A percentile compares a stretch with the other conserved stretches of the same genome.
These are phyloP conservation scores for Entomortierella parvispora DNA, from an alignment of 192 early-diverging fungal species.

Conservation along the genomic window DNA sequence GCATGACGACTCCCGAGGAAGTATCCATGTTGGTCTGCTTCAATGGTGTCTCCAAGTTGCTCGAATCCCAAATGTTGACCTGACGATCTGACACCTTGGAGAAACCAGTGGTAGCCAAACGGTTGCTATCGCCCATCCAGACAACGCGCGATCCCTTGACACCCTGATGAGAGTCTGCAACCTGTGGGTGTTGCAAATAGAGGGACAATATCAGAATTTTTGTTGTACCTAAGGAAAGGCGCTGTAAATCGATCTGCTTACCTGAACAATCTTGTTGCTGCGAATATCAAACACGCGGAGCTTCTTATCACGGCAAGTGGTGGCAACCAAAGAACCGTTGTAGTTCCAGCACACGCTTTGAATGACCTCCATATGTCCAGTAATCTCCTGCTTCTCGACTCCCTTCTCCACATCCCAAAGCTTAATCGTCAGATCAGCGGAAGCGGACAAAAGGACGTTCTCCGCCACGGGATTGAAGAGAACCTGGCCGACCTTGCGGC, in stretches of 20 bases:
- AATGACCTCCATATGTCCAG: slow-evolving; percentile 90
- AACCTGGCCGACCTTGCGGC: slow-evolving; percentile 97
- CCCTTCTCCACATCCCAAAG: slow-evolving; percentile 96
- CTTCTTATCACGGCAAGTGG: slow-evolving; percentile 97
- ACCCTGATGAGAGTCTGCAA: slow-evolving; percentile 89
- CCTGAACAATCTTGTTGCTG: slow-evolving; percentile 79
- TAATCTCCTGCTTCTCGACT: slow-evolving; percentile 76
- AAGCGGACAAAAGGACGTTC: slow-evolving; percentile 90
- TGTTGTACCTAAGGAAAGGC: background rate
- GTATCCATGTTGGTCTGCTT: slow-evolving; percentile 86
- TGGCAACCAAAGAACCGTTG: slow-evolving; percentile 85
- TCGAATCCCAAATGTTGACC: slow-evolving; percentile 88
- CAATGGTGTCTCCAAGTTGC: slow-evolving; percentile 75
- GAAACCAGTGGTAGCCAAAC: slow-evolving; percentile 94
- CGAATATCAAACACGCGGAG: slow-evolving; percentile 95
- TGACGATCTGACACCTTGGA: slow-evolving; percentile 93
- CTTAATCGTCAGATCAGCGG: slow-evolving; percentile 87
- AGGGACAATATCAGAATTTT: slow-evolving; percentile 33
- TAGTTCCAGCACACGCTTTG: slow-evolving; percentile 92
- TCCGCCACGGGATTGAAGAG: slow-evolving; percentile 96
- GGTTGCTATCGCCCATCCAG: slow-evolving; percentile 83
- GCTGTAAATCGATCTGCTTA: background rate
- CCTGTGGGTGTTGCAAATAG: slow-evolving; percentile 24
- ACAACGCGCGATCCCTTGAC: slow-evolving; percentile 95
- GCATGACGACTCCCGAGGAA: slow-evolving; percentile 96